Percentiles rank a stretch among this genome's conserved stretches.
Evolutionary conservation across 129 eudicot species (phyloP).

Genomic region (Artemisia annua): DNA sequence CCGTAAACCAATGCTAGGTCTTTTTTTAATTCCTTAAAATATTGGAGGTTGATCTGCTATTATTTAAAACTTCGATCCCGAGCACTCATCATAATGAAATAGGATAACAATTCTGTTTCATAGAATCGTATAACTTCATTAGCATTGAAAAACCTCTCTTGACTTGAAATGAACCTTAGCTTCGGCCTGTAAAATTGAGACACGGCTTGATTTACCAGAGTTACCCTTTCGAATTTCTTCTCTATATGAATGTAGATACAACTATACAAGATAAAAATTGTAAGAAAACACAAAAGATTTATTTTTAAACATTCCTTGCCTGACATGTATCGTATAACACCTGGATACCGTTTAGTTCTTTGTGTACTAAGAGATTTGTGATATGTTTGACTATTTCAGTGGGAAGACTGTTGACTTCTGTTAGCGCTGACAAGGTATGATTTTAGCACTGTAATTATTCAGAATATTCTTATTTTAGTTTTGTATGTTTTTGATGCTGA

Average conservation of each 20-base stretch:
- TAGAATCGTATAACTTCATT: too few species aligned
- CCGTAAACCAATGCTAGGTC: not conserved
- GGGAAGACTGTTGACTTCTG: conserved; percentile 38
- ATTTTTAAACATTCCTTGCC: not conserved
- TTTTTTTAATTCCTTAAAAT: too few species aligned
- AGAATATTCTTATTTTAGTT: too few species aligned
- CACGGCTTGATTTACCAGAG: too few species aligned
- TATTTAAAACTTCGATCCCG: not conserved
- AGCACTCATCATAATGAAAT: not conserved
- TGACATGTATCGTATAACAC: too few species aligned
- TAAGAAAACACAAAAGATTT: not conserved
- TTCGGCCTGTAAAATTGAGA: too few species aligned
- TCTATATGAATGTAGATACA: not conserved
- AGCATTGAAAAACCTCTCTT: too few species aligned
- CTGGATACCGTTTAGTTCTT: not conserved
- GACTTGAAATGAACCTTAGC: too few species aligned
- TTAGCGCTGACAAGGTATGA: conserved; percentile 18
- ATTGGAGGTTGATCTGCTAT: not conserved
- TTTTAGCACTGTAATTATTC: not conserved
- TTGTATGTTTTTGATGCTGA: not conserved
- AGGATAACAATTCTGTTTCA: too few species aligned
- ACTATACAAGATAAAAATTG: not conserved
- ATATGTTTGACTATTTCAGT: conserved; percentile 31
- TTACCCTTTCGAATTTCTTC: not conserved
- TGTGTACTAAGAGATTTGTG: not conserved